Evolutionary conservation across 2,329 filamentous ascomycete genomes (phyloP), one percentile per base, ranked within the genome.

Genomic region (Neurospora sp.): DNA sequence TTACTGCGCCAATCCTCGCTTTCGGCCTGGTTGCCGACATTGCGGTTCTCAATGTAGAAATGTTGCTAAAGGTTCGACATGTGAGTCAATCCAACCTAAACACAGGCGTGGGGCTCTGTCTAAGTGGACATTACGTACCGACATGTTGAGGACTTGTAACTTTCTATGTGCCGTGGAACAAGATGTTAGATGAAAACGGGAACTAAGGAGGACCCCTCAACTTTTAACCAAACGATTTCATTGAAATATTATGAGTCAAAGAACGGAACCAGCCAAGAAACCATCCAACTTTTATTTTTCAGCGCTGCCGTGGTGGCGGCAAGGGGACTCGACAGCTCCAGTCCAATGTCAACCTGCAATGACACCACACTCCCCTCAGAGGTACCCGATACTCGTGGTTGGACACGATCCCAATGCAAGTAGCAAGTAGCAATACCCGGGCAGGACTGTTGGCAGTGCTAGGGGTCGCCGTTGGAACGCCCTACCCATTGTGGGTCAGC

Each of bases 1-100:
- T 74, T 85, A 95, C 92, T 92, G 84, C 92, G 87, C 88, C 91
- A 94, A 79, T 96, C 92, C 81, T 96, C 92, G 70, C 91, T 88
- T 73, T 88, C 85, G 68, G 84, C 83, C 80, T 88, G 89, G 81
- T 94, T 91, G 76, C 92, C 92, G 75, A 94, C 89, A 33, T 91
- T 88, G 76, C 90, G 89, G 80, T 95, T 94, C 78, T 91, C 86
- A 76, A 93, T 91, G 82, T 88, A 92, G 85, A 92, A 93, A 73
- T 77, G 78, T 86, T 89, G 75, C 13, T 7, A 36, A 46, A 66
- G 10, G 17, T 38, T 68, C 67, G 70, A 69, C 23, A 11, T 74
- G 75, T 77, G 73, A 79, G 77, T 76, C 74, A 75, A 42, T 23
- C n/a, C 23, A 38, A 39, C 2, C 28, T 15, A 36, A 38, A 42